Percentiles rank a stretch among this genome's conserved stretches.
Conservation (phyloP, 2,329 filamentous ascomycete species). For the Penicillium sp. region DNA sequence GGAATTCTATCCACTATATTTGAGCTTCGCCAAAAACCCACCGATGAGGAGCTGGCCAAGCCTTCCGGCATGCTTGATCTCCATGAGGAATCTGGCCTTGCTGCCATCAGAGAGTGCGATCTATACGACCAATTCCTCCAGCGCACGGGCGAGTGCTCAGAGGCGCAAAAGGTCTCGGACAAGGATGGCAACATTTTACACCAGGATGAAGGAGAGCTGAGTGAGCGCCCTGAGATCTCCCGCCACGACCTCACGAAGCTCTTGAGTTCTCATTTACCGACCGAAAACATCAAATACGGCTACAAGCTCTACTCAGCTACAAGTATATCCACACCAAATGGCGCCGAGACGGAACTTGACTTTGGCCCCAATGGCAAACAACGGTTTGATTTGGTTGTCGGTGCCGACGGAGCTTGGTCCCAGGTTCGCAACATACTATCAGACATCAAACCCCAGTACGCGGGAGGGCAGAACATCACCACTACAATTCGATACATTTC, state of each 20-base stretch:
- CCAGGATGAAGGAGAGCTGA: slow-evolving; percentile 12
- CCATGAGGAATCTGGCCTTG: slow-evolving; percentile 27
- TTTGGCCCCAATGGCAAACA: slow-evolving; percentile 10
- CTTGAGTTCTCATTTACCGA: slow-evolving; percentile 14
- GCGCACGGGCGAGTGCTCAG: slow-evolving; percentile 22
- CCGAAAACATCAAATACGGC: slow-evolving; percentile 18
- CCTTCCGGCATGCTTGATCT: slow-evolving; percentile 28
- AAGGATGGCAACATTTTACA: slow-evolving; percentile 19
- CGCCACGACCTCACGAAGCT: slow-evolving; percentile 21
- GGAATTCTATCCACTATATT: slow-evolving; percentile 25
- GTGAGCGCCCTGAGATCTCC: slow-evolving; percentile 27
- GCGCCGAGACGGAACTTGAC: slow-evolving; percentile 11
- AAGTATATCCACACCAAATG: not conserved
- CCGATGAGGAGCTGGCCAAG: slow-evolving; percentile 12
- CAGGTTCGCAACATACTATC: slow-evolving; percentile 22
- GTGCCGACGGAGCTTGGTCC: slow-evolving; percentile 32
- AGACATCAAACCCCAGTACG: slow-evolving; percentile 20
- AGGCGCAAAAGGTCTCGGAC: slow-evolving; percentile 18
- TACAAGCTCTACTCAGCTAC: slow-evolving; percentile 19
- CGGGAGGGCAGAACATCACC: slow-evolving; percentile 16
- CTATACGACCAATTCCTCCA: slow-evolving; percentile 25
- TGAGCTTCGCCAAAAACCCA: slow-evolving; percentile 34
- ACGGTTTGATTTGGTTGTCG: slow-evolving; percentile 24
- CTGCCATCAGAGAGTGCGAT: slow-evolving; percentile 23
- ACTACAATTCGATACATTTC: slow-evolving; percentile 21